Evolutionary conservation across 441 rosid species (phyloP), one percentile per base, ranked within the genome.

Genomic region (Adansonia gregorii): DNA sequence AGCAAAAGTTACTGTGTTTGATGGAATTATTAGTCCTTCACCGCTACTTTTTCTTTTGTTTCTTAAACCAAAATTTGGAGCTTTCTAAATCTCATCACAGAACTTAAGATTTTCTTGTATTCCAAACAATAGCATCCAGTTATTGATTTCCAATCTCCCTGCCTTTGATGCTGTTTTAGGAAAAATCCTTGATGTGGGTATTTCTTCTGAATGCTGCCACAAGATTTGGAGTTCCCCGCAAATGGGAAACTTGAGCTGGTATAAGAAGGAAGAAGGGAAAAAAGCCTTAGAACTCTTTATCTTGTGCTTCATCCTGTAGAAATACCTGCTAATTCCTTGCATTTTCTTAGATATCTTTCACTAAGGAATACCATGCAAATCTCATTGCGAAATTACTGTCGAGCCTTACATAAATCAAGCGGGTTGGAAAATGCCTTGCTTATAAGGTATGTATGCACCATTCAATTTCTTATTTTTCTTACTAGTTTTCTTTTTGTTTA

Each of bases 91-190:
- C 14, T 61, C 41, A 27, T 61, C 66, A 24, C n/a, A 56, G 17
- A 67, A 19, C 35, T 67, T 31, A 1, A 9, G 14, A 31, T 63
- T 31, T 31, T 63, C 67, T 63, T 63, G 14, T 14, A 63, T 27
- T 12, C 19, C 43, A 8, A 31, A 31, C 4, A 5, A n/a, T 1
- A 14, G 8, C 19, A 15, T 54, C 6, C 19, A 4, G 17, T 27
- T 9, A 27, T 43, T 66, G 6, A 4, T 41, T 41, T 19, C 14
- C 15, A n/a, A 66, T 43, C 3, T 3, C 71, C 31, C n/a, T 9
- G 27, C 35, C 35, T 66, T 66, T 43, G 51, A 43, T 66, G 27
- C 71, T 66, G 71, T 43, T 64, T 41, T 41, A 27, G 41, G 15
- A 6, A 12, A 24, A 63, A 27, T 31, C 67, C 41, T 12, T 27